A percentile compares a stretch with the other conserved stretches of the same genome.
Conservation (phyloP, 78 protist species). For the Protostelium mycophagum region DNA sequence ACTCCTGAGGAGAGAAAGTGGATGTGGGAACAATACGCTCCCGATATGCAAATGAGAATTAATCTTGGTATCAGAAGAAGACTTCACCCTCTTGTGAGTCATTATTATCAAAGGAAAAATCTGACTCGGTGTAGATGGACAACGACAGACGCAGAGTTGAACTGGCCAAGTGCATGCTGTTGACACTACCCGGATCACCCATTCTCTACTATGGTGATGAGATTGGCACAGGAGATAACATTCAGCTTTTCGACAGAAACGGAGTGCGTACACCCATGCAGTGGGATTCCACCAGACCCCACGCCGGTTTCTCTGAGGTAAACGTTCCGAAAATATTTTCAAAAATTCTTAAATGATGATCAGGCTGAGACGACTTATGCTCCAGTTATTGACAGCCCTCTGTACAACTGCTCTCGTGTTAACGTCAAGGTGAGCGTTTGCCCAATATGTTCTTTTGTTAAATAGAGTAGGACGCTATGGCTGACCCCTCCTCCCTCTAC, state of each 20-base stretch:
- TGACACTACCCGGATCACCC: slow-evolving; percentile 78
- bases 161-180: slow-evolving; percentile 54
- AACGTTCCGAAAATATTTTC: not conserved
- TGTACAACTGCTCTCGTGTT: slow-evolving; percentile 49
- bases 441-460: too few species aligned
- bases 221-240: slow-evolving; percentile 75
- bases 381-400: slow-evolving; percentile 29
- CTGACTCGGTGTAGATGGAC: slow-evolving; percentile 20
- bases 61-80: slow-evolving; percentile 78
- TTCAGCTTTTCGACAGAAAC: slow-evolving; percentile 68
- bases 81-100: slow-evolving; percentile 59
- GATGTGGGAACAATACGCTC: slow-evolving; percentile 74
- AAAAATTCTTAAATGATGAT: not conserved
- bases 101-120: not conserved
- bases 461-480: not conserved
- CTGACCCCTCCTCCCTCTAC: slow-evolving; percentile 40
- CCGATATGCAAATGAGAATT: slow-evolving; percentile 50
- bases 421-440: slow-evolving; percentile 38
- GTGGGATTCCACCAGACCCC: slow-evolving; percentile 50
- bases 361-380: slow-evolving; percentile 21
- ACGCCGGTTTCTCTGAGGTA: slow-evolving; percentile 67
- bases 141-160: slow-evolving; percentile 58
- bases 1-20: slow-evolving; percentile 68
- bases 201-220: slow-evolving; percentile 82
- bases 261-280: slow-evolving; percentile 84